Conservation (phyloP, 805 yeast species). For the Pichia pseudocactophila region DNA sequence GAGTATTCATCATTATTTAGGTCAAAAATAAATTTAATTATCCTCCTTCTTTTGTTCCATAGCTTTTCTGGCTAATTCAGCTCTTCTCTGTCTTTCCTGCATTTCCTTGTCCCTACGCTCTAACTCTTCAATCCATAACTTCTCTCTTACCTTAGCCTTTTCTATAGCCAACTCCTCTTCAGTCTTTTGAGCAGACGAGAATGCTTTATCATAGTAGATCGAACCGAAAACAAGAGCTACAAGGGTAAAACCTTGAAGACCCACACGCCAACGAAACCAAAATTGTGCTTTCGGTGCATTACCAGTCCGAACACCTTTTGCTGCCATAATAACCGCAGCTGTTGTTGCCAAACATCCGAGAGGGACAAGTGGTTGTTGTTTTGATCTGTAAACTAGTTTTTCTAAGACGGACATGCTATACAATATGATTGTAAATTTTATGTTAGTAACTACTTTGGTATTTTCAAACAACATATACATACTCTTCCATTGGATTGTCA, state of each 20-base stretch:
- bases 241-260: slow-evolving; percentile 73
- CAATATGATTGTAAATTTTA: slow-evolving; percentile 1
- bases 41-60: slow-evolving; percentile 2
- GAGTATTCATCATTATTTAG: background rate
- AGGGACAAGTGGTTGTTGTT: slow-evolving; percentile 87
- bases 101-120: slow-evolving; percentile 78
- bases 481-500: slow-evolving; percentile 40
- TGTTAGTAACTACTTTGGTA: no score
- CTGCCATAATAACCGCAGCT: slow-evolving; percentile 74
- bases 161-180: slow-evolving; percentile 60
- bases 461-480: slow-evolving; percentile 27
- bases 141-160: slow-evolving; percentile 80
- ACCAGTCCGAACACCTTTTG: slow-evolving; percentile 64
- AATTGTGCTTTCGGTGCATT: slow-evolving; percentile 68
- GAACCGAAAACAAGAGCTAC: slow-evolving; percentile 81
- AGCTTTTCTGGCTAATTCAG: slow-evolving; percentile 46
- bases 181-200: slow-evolving; percentile 32
- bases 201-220: slow-evolving; percentile 47
- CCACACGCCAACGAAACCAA: slow-evolving; percentile 87
- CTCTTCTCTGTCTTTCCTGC: slow-evolving; percentile 57
- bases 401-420: slow-evolving; percentile 41
- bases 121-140: slow-evolving; percentile 80
- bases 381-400: slow-evolving; percentile 52
- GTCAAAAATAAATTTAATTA: background rate
- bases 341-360: slow-evolving; percentile 71